Evolutionary conservation across 345 rosid species (phyloP).

Genomic region (Salix arbutifolia): DNA sequence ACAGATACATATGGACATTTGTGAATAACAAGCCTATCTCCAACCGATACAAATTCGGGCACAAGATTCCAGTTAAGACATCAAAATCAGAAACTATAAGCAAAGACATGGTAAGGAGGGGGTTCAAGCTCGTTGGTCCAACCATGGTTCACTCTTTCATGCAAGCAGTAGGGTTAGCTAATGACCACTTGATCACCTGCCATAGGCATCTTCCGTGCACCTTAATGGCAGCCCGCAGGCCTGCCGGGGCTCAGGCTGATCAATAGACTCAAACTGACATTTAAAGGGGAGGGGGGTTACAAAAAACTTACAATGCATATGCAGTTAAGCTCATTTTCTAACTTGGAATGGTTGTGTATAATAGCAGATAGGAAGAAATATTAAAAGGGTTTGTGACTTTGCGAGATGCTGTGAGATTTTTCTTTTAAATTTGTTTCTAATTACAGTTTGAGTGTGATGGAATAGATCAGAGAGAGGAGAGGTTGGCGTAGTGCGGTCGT

Average conservation of each 20-base stretch:
- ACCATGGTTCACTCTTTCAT: constrained; percentile 62
- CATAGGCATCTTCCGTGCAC: constrained; percentile 41
- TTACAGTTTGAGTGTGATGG: constrained; percentile 5
- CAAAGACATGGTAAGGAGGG: constrained; percentile 70
- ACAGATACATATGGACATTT: constrained; percentile 55
- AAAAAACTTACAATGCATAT: neutral
- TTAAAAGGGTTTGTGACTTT: neutral
- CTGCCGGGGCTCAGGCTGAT: neutral
- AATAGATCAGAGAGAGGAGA: constrained; percentile 2
- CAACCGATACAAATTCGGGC: constrained; percentile 49
- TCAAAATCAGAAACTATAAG: constrained; percentile 67
- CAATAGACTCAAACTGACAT: neutral
- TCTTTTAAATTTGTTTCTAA: neutral
- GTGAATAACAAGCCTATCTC: constrained; percentile 50
- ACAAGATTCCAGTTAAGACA: constrained; percentile 62
- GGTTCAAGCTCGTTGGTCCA: constrained; percentile 57
- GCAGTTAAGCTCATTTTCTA: constrained; percentile 2
- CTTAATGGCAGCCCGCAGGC: constrained; percentile 20
- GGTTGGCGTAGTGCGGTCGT: neutral
- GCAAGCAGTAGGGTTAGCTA: constrained; percentile 68
- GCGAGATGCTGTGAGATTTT: neutral
- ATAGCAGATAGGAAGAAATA: neutral
- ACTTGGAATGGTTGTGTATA: constrained; percentile 19
- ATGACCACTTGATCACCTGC: constrained; percentile 57
- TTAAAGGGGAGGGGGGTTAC: neutral